Percentiles rank a stretch among this genome's conserved stretches.
phyloP scores from a whole-genome alignment of 805 yeast species.

The Debaryomyces hansenii region DNA sequence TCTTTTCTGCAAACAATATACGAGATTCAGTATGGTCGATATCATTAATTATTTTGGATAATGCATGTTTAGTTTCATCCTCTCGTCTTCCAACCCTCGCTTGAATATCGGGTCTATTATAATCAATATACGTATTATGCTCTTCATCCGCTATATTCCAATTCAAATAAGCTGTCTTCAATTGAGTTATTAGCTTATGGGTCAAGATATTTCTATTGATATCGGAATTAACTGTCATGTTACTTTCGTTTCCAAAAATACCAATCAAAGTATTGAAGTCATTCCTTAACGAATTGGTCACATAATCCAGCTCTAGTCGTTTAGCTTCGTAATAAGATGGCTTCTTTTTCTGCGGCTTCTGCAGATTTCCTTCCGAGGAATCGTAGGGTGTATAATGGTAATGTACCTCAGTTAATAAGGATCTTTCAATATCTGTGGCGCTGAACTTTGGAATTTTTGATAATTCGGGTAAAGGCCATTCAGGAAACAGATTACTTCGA shows the following conservation, averaged over 20 bases:
- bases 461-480: conserved; percentile 82
- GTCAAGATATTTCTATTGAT: conserved; percentile 43
- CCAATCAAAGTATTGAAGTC: conserved; percentile 51
- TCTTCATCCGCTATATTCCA: conserved; percentile 48
- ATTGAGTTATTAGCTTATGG: conserved; percentile 60
- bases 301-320: conserved; percentile 64
- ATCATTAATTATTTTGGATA: conserved; percentile 46
- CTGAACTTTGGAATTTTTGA: conserved; percentile 61
- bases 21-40: conserved; percentile 40
- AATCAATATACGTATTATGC: conserved; percentile 20
- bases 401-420: conserved; percentile 71
- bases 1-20: conserved; percentile 32
- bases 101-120: conserved; percentile 43
- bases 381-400: conserved; percentile 57
- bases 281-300: conserved; percentile 64
- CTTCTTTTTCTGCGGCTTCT: conserved; percentile 16
- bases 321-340: conserved; percentile 56
- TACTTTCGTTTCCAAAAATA: conserved; percentile 35
- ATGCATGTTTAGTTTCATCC: conserved; percentile 43
- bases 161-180: conserved; percentile 48
- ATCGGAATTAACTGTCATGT: conserved; percentile 31
- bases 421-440: conserved; percentile 76
- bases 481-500: conserved; percentile 23
- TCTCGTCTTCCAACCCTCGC: conserved; percentile 44
- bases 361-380: conserved; percentile 28